A percentile compares a stretch with the other conserved stretches of the same genome.
Evolutionary conservation across 2,329 filamentous ascomycete species (phyloP).

Genomic region (Colletotrichum lentis): DNA sequence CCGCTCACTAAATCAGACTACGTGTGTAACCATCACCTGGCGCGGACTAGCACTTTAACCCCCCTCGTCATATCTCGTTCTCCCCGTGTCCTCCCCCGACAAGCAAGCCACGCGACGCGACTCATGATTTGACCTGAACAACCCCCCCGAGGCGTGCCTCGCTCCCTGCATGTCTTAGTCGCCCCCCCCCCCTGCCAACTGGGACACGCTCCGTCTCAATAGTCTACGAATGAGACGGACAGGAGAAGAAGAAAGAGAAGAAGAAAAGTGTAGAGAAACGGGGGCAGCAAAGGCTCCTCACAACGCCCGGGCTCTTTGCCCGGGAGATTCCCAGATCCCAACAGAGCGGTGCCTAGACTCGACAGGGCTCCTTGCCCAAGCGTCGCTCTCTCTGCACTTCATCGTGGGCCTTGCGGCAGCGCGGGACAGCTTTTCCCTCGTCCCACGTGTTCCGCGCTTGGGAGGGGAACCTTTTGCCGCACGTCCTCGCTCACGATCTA

Average conservation of each 20-base stretch:
- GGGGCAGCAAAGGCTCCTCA: not conserved
- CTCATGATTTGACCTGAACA: not conserved
- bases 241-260: not conserved
- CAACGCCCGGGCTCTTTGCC: not conserved
- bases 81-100: too few relatives aligned
- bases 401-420: conserved; percentile 7
- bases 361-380: not conserved
- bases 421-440: not conserved
- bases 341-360: not conserved
- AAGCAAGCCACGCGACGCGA: conserved; percentile 9
- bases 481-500: not conserved
- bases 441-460: not conserved
- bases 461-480: not conserved
- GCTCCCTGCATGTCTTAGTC: conserved; percentile 2
- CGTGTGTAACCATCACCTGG: too few relatives aligned
- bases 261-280: not conserved
- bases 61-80: not conserved
- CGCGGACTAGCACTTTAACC: not conserved
- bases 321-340: not conserved
- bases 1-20: not conserved
- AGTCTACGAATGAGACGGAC: not conserved
- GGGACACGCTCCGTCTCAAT: not conserved
- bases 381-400: conserved; percentile 6
- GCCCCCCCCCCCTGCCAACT: not conserved
- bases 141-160: not conserved